Evolutionary conservation across 805 yeast species (phyloP).

Genomic region (Brettanomyces sp.): DNA sequence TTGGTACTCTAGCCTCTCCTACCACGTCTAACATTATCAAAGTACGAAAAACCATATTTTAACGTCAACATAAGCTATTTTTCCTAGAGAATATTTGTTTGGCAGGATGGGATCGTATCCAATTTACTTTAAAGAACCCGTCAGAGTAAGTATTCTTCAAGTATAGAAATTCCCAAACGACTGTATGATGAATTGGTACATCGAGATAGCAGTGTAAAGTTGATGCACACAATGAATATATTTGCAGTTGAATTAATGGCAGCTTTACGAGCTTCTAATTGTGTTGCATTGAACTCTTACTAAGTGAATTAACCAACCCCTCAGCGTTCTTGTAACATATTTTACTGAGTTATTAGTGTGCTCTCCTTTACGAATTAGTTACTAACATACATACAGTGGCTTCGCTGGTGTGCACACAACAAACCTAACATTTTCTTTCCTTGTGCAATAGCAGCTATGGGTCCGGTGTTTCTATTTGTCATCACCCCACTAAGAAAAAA

Average conservation of each 20-base stretch:
- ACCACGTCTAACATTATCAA: no score
- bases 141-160: constrained; percentile 40
- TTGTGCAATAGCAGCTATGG: constrained; percentile 52
- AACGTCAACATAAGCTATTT: not conserved
- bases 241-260: no score
- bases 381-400: constrained; percentile 36
- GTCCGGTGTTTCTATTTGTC: constrained; percentile 52
- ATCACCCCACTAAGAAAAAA: constrained; percentile 64
- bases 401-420: constrained; percentile 66
- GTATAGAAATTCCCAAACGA: no score
- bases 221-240: no score
- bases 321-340: no score
- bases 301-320: not conserved
- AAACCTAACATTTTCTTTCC: constrained; percentile 69
- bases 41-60: no score
- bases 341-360: not conserved
- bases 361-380: not conserved
- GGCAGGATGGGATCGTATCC: constrained; percentile 31
- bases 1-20: no score
- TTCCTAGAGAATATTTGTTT: not conserved
- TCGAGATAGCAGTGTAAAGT: no score
- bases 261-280: no score
- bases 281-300: no score
- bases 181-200: no score
- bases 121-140: constrained; percentile 49